Percentiles rank a stretch among this genome's conserved stretches.
Evolutionary conservation across 495 filamentous ascomycete genomes (phyloP).

Genomic region (Neurospora cerealis): DNA sequence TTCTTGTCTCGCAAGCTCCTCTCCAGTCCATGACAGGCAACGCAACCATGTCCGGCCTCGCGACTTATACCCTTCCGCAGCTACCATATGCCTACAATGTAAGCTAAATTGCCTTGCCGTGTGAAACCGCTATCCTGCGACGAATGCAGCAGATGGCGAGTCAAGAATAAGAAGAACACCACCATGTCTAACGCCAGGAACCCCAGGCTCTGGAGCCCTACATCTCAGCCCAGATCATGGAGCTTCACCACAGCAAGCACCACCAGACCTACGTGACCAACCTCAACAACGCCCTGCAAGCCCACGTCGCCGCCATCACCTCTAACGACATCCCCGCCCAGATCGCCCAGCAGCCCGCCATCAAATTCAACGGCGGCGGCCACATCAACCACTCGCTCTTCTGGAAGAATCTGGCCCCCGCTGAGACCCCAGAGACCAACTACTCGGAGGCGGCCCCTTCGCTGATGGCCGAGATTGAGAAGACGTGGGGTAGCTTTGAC

Average conservation of each 20-base stretch:
- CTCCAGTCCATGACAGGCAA: conserved; percentile 15
- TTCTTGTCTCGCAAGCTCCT: conserved; percentile 18
- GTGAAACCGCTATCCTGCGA: background rate
- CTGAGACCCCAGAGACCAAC: conserved; percentile 53
- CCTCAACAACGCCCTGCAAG: conserved; percentile 51
- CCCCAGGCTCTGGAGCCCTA: conserved; percentile 70
- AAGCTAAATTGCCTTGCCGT: conserved; percentile 7
- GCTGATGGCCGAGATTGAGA: conserved; percentile 54
- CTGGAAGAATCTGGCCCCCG: conserved; percentile 85
- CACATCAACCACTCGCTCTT: conserved; percentile 90
- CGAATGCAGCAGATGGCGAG: background rate
- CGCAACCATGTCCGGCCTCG: conserved; percentile 17
- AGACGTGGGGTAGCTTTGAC: conserved; percentile 55
- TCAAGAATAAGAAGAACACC: background rate
- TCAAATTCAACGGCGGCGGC: conserved; percentile 88
- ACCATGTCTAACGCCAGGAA: background rate
- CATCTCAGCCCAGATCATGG: conserved; percentile 93
- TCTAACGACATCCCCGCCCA: conserved; percentile 46
- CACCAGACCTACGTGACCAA: conserved; percentile 65
- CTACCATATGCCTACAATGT: conserved; percentile 40
- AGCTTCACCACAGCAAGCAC: conserved; percentile 66
- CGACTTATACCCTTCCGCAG: conserved; percentile 27
- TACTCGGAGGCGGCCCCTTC: conserved; percentile 43
- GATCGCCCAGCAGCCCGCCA: conserved; percentile 63
- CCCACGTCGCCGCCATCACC: conserved; percentile 39